Conservation (phyloP, 257 asterid species). For the Galeopsis tetrahit region DNA sequence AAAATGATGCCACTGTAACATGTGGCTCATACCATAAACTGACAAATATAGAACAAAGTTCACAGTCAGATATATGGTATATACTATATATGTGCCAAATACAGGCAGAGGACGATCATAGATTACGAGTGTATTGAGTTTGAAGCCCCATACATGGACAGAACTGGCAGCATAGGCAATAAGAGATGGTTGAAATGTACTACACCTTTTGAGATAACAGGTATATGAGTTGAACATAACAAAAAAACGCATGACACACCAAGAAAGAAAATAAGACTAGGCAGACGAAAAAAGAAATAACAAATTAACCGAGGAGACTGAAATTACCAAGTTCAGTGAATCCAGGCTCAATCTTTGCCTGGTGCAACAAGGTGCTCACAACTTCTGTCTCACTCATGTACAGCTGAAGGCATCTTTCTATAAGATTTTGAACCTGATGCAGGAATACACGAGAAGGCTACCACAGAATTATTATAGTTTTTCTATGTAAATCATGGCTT, state of each 20-base stretch:
- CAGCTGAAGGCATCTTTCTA: constrained; percentile 97
- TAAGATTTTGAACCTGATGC: constrained; percentile 86
- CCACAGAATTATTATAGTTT: background rate
- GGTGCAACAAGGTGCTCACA: constrained; percentile 69
- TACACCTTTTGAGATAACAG: background rate
- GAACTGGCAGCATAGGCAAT: background rate
- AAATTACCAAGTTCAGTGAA: constrained; percentile 90
- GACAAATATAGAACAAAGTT: constrained; percentile 2
- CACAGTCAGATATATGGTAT: constrained; percentile 3
- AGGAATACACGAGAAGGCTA: constrained; percentile 16
- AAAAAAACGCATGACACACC: background rate
- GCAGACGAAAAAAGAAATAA: background rate
- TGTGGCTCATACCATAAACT: background rate
- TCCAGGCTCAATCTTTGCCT: constrained; percentile 93
- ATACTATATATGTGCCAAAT: background rate
- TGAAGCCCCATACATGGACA: background rate
- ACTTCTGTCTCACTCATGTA: constrained; percentile 94
- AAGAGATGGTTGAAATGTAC: background rate
- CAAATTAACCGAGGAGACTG: background rate
- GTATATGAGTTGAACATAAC: constrained; percentile 5
- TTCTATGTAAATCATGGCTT: background rate
- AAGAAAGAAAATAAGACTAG: background rate
- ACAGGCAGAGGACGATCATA: background rate
- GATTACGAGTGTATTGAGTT: background rate
- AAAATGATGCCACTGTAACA: background rate